Evolutionary conservation across 2,329 filamentous ascomycete genomes (phyloP).

Genomic region (Sporothrix brunneoviolacea): DNA sequence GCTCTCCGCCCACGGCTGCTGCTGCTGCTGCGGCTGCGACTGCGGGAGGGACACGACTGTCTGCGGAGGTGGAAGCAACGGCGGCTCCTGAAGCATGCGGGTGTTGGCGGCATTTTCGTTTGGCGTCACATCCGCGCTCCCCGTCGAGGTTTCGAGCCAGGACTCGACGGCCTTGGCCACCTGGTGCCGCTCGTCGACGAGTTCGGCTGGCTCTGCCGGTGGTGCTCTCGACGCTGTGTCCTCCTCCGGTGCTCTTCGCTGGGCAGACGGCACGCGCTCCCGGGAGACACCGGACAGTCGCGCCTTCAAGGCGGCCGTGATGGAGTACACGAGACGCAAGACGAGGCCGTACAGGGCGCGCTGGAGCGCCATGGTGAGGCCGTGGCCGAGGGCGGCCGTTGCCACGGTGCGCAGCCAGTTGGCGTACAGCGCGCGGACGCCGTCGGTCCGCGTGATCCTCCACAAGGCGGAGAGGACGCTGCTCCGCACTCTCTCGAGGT

Average conservation of each 20-base stretch:
- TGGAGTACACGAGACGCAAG: constrained; percentile 62
- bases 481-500: constrained; percentile 14
- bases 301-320: constrained; percentile 39
- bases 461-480: constrained; percentile 17
- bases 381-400: constrained; percentile 80
- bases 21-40: not conserved
- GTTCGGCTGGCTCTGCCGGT: not conserved
- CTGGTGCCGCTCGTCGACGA: not conserved
- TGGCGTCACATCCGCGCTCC: not conserved
- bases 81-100: not conserved
- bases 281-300: not conserved
- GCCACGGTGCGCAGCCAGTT: constrained; percentile 70
- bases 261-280: too few species aligned
- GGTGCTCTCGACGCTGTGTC: not conserved
- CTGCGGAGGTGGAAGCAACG: not conserved
- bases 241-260: not conserved
- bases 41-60: not conserved
- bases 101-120: not conserved
- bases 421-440: constrained; percentile 63
- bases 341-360: constrained; percentile 67
- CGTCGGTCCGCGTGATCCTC: constrained; percentile 55
- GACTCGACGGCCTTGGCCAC: constrained; percentile 3
- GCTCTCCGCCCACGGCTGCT: not conserved
- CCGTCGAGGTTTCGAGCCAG: constrained; percentile 2
- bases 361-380: constrained; percentile 81